Conservation (phyloP, 2,329 filamentous ascomycete species). For the Tolypocladium tundrense region DNA sequence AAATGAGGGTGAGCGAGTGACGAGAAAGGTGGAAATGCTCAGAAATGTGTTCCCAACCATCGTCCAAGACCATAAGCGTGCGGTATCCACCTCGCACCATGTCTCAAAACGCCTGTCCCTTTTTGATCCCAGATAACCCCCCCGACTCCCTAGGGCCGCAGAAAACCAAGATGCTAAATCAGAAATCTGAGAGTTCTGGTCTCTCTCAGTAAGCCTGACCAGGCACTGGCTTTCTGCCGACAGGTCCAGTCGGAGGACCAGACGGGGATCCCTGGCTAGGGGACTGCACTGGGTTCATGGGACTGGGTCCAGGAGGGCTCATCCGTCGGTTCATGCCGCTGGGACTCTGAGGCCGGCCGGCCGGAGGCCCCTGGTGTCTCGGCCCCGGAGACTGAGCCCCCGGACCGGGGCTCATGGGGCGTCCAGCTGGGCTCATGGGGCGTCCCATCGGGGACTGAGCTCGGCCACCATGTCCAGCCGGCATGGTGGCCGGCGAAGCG, state of each 20-base stretch:
- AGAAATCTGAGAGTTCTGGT: neutral
- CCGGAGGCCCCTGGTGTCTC: conserved; percentile 18
- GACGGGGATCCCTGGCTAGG: conserved; percentile 22
- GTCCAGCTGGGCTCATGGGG: conserved; percentile 16
- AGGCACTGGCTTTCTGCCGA: conserved; percentile 46
- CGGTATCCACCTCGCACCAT: conserved; percentile 9
- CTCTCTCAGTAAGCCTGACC: conserved; percentile 37
- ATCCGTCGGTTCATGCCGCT: conserved; percentile 28
- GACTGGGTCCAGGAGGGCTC: conserved; percentile 33
- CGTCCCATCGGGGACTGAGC: conserved; percentile 19
- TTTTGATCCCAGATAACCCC: conserved; percentile 1
- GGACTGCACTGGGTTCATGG: conserved; percentile 32
- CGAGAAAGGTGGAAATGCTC: conserved; percentile 17
- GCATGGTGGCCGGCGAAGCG: conserved; percentile 22
- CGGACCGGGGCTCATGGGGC: conserved; percentile 21
- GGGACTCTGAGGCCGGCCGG: conserved; percentile 28
- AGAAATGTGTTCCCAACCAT: conserved; percentile 11
- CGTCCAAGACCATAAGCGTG: conserved; percentile 11
- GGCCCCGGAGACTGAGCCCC: conserved; percentile 38
- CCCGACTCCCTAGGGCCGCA: neutral
- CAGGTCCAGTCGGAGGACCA: conserved; percentile 29
- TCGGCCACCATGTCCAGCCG: conserved; percentile 24
- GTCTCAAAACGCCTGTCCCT: conserved; percentile 19
- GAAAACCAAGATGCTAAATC: conserved; percentile 3
- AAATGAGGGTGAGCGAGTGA: conserved; percentile 18